Conservation (phyloP, 805 yeast species). For the Metschnikowia picachoensis region DNA sequence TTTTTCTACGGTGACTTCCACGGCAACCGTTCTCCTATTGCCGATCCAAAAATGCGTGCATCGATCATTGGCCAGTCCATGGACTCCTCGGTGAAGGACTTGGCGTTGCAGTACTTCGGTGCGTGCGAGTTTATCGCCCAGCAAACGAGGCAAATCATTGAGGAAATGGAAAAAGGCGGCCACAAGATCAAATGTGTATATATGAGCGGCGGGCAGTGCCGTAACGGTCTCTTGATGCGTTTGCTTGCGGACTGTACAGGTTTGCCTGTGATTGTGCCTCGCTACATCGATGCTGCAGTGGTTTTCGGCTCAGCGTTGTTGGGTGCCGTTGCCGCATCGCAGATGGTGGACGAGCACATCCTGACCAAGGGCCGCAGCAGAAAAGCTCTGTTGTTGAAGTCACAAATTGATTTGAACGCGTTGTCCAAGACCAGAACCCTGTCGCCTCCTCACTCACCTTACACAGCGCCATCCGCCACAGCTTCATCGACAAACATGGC, state of each 20-base stretch:
- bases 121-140: conserved; percentile 98
- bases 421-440: conserved; percentile 10
- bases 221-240: conserved; percentile 86
- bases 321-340: conserved; percentile 91
- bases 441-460: conserved; percentile 53
- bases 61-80: conserved; percentile 87
- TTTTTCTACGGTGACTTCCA: conserved; percentile 96
- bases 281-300: conserved; percentile 95
- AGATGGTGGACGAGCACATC: conserved; percentile 42
- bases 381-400: conserved; percentile 32
- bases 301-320: conserved; percentile 93
- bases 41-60: conserved; percentile 91
- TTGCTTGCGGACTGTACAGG: conserved; percentile 91
- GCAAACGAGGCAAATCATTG: conserved; percentile 93
- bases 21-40: conserved; percentile 97
- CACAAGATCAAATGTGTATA: conserved; percentile 72
- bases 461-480: conserved; percentile 79
- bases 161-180: conserved; percentile 76
- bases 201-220: conserved; percentile 95
- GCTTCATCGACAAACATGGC: conserved; percentile 58
- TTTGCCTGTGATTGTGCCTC: conserved; percentile 85
- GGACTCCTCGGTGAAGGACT: conserved; percentile 80
- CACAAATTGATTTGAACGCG: conserved; percentile 28
- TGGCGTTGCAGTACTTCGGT: conserved; percentile 82
- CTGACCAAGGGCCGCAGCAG: conserved; percentile 31